Evolutionary conservation across 2,329 filamentous ascomycete genomes (phyloP).

Genomic region (Cercospora sesami): DNA sequence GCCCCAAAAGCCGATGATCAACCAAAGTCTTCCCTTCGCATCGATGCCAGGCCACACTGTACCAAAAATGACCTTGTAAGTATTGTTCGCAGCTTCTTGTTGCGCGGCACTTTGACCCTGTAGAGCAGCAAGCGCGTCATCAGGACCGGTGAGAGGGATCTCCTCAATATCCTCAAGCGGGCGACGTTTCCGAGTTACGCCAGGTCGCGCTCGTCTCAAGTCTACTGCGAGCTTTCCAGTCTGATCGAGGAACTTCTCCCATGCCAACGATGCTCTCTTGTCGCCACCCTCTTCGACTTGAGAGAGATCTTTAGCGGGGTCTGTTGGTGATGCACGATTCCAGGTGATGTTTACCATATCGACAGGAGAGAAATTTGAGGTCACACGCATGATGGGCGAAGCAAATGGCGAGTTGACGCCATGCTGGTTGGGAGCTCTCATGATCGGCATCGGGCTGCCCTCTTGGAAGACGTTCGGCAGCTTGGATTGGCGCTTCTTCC

Average conservation of each 20-base stretch:
- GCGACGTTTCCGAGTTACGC: slow-evolving; percentile 15
- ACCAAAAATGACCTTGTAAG: slow-evolving; percentile 58
- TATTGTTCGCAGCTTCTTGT: slow-evolving; percentile 21
- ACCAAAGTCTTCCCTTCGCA: slow-evolving; percentile 51
- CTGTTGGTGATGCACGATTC: slow-evolving; percentile 5
- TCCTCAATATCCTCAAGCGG: slow-evolving; percentile 21
- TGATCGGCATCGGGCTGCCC: slow-evolving; percentile 30
- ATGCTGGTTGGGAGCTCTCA: slow-evolving; percentile 23
- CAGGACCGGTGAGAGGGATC: slow-evolving; percentile 21
- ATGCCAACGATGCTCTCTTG: slow-evolving; percentile 20
- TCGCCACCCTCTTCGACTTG: background rate
- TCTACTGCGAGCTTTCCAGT: slow-evolving; percentile 28
- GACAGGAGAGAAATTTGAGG: slow-evolving; percentile 14
- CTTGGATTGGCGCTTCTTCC: slow-evolving; percentile 32
- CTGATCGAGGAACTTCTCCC: slow-evolving; percentile 26
- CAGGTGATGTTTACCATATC: slow-evolving; percentile 12
- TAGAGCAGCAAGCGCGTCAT: slow-evolving; percentile 20
- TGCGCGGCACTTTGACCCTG: slow-evolving; percentile 10
- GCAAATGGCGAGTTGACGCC: slow-evolving; percentile 27
- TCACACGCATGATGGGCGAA: slow-evolving; percentile 29
- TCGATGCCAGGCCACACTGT: slow-evolving; percentile 71
- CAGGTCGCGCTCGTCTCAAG: slow-evolving; percentile 20
- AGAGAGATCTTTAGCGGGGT: background rate
- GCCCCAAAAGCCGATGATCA: slow-evolving; percentile 62
- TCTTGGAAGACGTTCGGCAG: slow-evolving; percentile 33